A percentile compares a stretch with the other conserved stretches of the same genome.
Evolutionary conservation across 2,329 filamentous ascomycete species (phyloP).

Genomic region (Ascomycota sp.): DNA sequence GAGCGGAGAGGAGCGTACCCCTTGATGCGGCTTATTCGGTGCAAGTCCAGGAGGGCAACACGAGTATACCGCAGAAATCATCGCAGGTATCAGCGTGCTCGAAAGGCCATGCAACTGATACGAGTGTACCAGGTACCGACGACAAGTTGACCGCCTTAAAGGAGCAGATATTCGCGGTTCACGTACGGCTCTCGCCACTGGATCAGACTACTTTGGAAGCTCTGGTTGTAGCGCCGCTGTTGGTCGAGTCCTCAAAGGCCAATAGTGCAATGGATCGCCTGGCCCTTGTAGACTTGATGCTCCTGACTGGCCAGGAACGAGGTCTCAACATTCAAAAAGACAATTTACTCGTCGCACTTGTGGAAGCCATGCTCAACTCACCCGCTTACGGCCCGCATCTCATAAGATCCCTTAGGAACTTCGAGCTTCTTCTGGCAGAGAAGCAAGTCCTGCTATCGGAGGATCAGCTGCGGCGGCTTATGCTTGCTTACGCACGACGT

Average conservation of each 20-base stretch:
- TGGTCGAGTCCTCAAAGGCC: slow-evolving; percentile 4
- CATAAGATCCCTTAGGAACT: slow-evolving; percentile 17
- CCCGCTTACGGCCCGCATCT: slow-evolving; percentile 12
- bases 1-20: neutral
- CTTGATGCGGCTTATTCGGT: too few species aligned
- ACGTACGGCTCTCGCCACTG: slow-evolving; percentile 15
- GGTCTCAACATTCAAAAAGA: slow-evolving; percentile 19
- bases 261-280: slow-evolving; percentile 11
- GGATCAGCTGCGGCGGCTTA: slow-evolving; percentile 18
- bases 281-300: slow-evolving; percentile 18
- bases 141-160: slow-evolving; percentile 6
- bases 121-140: neutral
- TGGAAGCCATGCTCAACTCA: slow-evolving; percentile 17
- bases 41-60: too few species aligned
- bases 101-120: too few species aligned
- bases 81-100: too few species aligned
- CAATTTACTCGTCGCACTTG: slow-evolving; percentile 25
- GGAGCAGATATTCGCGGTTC: slow-evolving; percentile 16
- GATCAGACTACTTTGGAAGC: slow-evolving; percentile 13
- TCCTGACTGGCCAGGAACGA: slow-evolving; percentile 22
- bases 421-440: slow-evolving; percentile 22
- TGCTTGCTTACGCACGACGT: slow-evolving; percentile 23
- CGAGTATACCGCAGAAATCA: too few species aligned
- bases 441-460: slow-evolving; percentile 15
- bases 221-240: slow-evolving; percentile 18